phyloP scores from a whole-genome alignment of 768 basidiomycete genomes.

The Calocera viscosa region DNA sequence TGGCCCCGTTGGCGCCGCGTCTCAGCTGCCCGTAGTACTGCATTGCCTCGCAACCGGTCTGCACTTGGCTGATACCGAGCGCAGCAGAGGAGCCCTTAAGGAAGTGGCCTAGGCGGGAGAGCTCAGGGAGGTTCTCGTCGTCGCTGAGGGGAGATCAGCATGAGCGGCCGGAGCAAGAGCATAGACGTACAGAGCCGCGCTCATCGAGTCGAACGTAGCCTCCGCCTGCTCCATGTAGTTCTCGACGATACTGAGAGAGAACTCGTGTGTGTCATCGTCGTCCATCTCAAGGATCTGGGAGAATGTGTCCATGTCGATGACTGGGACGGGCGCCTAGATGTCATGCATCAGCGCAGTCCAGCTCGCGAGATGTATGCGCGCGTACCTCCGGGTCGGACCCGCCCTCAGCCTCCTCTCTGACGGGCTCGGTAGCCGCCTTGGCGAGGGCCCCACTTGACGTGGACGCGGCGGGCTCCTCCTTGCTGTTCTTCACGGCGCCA shows the following conservation, averaged over 20 bases:
- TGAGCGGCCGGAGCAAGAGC: conserved; percentile 9
- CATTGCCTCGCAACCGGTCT: conserved; percentile 76
- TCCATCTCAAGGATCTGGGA: conserved; percentile 83
- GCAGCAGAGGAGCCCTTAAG: conserved; percentile 96
- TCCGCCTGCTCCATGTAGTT: conserved; percentile 75
- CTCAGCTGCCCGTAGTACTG: conserved; percentile 72
- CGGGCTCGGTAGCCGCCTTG: neutral
- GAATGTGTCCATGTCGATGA: conserved; percentile 73
- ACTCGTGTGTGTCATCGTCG: conserved; percentile 54
- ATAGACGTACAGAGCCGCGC: conserved; percentile 56
- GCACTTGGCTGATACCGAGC: conserved; percentile 70
- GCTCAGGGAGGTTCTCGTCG: conserved; percentile 45
- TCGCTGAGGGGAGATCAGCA: conserved; percentile 29
- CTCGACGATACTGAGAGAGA: conserved; percentile 62
- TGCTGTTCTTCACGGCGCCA: neutral
- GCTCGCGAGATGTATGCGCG: neutral
- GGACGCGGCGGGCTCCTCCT: neutral
- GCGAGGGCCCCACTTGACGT: neutral
- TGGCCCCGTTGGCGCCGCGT: conserved; percentile 28
- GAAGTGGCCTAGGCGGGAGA: conserved; percentile 79
- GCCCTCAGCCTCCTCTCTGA: neutral
- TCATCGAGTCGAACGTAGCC: conserved; percentile 65
- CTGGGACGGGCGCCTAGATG: conserved; percentile 11
- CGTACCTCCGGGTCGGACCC: neutral
- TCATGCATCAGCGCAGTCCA: neutral